Conservation (phyloP, 176 grass and related monocot species). For the Aechmea fasciata region DNA sequence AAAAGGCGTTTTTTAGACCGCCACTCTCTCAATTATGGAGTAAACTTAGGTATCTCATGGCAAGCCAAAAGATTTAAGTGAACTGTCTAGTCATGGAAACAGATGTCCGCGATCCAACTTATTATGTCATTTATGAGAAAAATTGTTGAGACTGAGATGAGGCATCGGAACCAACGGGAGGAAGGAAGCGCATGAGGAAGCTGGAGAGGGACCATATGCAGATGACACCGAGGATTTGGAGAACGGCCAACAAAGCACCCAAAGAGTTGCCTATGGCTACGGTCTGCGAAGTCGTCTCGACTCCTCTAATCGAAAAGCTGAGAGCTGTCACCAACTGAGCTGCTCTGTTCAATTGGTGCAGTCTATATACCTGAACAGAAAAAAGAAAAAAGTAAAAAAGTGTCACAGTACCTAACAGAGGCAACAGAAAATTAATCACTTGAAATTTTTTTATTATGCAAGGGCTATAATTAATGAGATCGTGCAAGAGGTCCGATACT, state of each 20-base stretch:
- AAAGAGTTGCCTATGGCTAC: conserved; percentile 87
- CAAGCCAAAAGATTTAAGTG: not conserved
- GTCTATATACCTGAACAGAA: conserved; percentile 69
- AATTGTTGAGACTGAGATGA: conserved; percentile 11
- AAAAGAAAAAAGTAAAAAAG: conserved; percentile 4
- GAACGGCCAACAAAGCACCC: conserved; percentile 62
- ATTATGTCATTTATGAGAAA: no score
- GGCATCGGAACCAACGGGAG: conserved; percentile 45
- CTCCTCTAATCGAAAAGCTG: conserved; percentile 74
- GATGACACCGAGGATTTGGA: conserved; percentile 86
- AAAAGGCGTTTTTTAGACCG: not conserved
- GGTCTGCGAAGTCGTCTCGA: conserved; percentile 68
- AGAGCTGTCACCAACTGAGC: conserved; percentile 84
- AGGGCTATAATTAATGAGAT: not conserved
- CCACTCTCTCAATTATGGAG: not conserved
- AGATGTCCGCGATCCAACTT: no score
- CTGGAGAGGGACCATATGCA: conserved; percentile 94
- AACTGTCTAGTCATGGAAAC: no score
- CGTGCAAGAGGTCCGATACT: not conserved
- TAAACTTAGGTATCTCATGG: no score
- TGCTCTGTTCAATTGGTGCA: conserved; percentile 95
- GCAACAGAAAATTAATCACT: not conserved
- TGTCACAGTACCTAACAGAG: not conserved
- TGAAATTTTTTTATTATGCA: not conserved
- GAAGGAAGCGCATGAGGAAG: conserved; percentile 96